Conservation (phyloP, 2,329 filamentous ascomycete species). For the Truncatella angustata region DNA sequence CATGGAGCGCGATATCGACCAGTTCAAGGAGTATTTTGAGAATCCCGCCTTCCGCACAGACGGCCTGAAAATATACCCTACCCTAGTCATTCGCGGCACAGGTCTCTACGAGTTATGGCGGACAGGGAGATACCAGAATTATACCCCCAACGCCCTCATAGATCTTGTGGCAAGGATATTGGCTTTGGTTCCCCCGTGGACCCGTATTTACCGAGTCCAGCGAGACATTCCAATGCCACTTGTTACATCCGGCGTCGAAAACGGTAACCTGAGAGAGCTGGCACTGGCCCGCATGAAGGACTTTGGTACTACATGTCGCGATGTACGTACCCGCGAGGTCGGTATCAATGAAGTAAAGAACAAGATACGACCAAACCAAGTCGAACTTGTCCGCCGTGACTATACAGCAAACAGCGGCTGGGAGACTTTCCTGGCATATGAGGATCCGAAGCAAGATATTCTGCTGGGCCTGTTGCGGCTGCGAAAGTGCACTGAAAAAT, state of each 20-base stretch:
- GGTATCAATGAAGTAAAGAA: conserved; percentile 99
- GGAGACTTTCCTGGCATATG: conserved; percentile 98
- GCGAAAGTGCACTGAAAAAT: conserved; percentile 85
- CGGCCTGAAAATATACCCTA: conserved; percentile 96
- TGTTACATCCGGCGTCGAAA: conserved; percentile 97
- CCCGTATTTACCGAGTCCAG: conserved; percentile 96
- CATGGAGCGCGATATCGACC: conserved; percentile 95
- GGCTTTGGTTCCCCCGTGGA: conserved; percentile 94
- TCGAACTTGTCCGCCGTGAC: conserved; percentile 91
- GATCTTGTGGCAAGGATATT: conserved; percentile 96
- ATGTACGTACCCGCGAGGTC: conserved; percentile 93
- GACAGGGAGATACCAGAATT: conserved; percentile 96
- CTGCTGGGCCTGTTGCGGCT: conserved; percentile 86
- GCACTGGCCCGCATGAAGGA: conserved; percentile 98
- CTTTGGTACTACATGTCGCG: conserved; percentile 94
- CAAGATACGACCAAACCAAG: conserved; percentile 94
- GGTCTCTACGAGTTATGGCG: conserved; percentile 97
- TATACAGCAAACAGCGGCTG: conserved; percentile 95
- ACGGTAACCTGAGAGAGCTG: conserved; percentile 91
- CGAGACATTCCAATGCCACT: conserved; percentile 99
- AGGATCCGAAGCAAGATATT: conserved; percentile 98
- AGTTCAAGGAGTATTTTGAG: conserved; percentile 97
- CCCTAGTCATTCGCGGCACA: conserved; percentile 92
- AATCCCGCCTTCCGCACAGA: conserved; percentile 95
- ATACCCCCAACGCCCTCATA: conserved; percentile 94